phyloP scores from a whole-genome alignment of 2,329 filamentous ascomycete genomes.

The Coniella lustricola region DNA sequence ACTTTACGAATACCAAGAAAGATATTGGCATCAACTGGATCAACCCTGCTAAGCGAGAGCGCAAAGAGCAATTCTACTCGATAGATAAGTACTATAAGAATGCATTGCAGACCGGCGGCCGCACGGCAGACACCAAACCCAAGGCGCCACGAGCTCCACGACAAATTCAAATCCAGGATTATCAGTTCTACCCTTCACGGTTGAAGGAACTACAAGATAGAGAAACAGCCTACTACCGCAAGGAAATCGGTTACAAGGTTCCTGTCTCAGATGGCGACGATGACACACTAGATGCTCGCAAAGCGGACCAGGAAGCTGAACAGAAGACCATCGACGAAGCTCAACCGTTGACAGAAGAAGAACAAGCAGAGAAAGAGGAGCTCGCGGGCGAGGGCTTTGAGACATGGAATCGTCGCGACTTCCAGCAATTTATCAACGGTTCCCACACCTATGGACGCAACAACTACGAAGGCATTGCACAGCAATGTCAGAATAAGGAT shows the following conservation, averaged over 20 bases:
- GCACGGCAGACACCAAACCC: conserved; percentile 77
- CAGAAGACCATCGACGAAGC: conserved; percentile 93
- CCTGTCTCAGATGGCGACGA: conserved; percentile 83
- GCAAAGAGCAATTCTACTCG: conserved; percentile 95
- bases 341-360: conserved; percentile 78
- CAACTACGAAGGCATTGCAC: conserved; percentile 77
- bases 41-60: conserved; percentile 95
- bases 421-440: conserved; percentile 95
- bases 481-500: conserved; percentile 87
- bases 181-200: conserved; percentile 87
- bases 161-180: conserved; percentile 87
- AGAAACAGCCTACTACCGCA: conserved; percentile 91
- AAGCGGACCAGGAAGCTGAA: conserved; percentile 78
- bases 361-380: conserved; percentile 76
- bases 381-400: conserved; percentile 81
- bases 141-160: conserved; percentile 94
- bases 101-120: conserved; percentile 70
- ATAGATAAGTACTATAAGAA: conserved; percentile 99
- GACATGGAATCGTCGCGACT: conserved; percentile 94
- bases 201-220: conserved; percentile 88
- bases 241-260: conserved; percentile 93
- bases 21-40: conserved; percentile 94
- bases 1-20: conserved; percentile 86
- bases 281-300: conserved; percentile 71
- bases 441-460: conserved; percentile 86